Percentiles rank a stretch among this genome's conserved stretches.
Evolutionary conservation across 148 eudicot species (phyloP).

Genomic region (Gaultheria prostrata): DNA sequence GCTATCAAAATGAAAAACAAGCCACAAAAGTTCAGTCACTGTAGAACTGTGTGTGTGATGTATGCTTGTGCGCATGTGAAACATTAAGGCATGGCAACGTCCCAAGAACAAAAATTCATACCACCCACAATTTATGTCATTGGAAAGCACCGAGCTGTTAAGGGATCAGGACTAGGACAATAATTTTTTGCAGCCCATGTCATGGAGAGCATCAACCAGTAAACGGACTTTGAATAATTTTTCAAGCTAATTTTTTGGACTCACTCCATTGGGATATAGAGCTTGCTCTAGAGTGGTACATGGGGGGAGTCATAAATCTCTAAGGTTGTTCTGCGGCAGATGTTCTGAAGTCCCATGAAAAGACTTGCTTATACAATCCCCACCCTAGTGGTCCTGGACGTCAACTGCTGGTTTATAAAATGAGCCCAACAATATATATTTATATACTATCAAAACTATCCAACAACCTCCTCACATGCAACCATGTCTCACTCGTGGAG

Average conservation of each 20-base stretch:
- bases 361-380: not conserved
- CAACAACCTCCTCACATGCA: not conserved
- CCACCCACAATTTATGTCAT: not conserved
- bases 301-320: not conserved
- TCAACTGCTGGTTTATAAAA: not conserved
- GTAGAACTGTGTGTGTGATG: not conserved
- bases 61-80: not conserved
- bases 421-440: not conserved
- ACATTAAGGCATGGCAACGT: not conserved
- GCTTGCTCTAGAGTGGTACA: not conserved
- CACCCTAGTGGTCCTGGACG: not conserved
- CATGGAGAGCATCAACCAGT: too few relatives aligned
- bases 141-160: not conserved
- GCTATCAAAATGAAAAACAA: conserved; percentile 6
- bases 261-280: not conserved
- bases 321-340: not conserved
- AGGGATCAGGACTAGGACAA: not conserved
- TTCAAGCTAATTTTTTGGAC: not conserved
- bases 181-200: too few relatives aligned
- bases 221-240: not conserved
- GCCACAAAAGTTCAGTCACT: not conserved
- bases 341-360: not conserved
- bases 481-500: not conserved
- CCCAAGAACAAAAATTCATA: not conserved
- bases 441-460: not conserved